Conservation (phyloP, 257 asterid species). For the Ballota nigra region DNA sequence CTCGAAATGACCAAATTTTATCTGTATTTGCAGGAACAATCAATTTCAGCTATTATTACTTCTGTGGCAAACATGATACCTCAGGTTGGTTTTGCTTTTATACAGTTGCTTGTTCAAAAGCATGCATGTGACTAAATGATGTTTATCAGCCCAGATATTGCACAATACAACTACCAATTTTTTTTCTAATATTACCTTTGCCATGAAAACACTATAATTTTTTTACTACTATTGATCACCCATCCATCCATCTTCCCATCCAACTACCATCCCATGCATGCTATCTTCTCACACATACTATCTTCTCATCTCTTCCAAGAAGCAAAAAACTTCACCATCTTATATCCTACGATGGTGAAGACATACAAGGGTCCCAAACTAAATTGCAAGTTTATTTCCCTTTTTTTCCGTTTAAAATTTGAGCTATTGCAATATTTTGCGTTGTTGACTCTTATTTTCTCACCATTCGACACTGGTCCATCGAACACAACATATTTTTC, state of each 20-base stretch:
- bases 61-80: slow-evolving; percentile 96
- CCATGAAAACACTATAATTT: neutral
- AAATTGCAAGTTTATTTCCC: neutral
- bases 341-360: neutral
- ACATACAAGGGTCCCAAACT: neutral
- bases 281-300: neutral
- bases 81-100: slow-evolving; percentile 62
- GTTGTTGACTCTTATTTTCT: neutral
- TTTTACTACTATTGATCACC: neutral
- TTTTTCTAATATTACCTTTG: neutral
- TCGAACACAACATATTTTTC: neutral
- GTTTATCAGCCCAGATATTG: neutral
- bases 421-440: neutral
- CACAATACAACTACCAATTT: neutral
- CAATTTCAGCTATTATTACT: slow-evolving; percentile 85
- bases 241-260: neutral
- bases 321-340: neutral
- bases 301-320: neutral
- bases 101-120: neutral
- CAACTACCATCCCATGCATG: neutral
- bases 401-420: neutral
- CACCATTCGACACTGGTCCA: neutral
- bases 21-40: slow-evolving; percentile 69
- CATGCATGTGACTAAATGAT: slow-evolving; percentile 5
- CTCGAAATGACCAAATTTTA: neutral